Percentiles rank a stretch among this genome's conserved stretches.
Conservation (phyloP, 192 early-diverging fungal genomes). For the Gonapodya sp. region DNA sequence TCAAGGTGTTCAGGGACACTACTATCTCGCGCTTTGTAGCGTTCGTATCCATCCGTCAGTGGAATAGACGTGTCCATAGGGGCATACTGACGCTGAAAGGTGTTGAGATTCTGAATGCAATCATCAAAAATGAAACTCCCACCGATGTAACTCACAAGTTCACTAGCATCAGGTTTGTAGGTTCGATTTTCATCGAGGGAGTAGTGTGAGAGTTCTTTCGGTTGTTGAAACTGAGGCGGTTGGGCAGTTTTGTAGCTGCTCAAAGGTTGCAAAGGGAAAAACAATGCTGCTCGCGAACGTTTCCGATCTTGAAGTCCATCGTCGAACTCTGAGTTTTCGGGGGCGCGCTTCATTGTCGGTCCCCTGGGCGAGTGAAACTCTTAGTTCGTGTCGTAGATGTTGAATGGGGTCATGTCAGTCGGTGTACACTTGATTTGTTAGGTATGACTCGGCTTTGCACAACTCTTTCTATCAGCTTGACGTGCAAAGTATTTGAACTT, state of each 20-base stretch:
- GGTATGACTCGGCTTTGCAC: no score
- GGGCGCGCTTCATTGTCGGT: background rate
- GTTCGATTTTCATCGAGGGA: background rate
- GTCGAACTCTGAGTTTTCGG: background rate
- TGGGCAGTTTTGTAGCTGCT: background rate
- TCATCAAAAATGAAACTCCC: background rate
- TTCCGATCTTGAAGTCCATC: background rate
- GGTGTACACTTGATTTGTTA: no score
- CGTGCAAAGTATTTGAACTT: no score
- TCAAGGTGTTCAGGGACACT: constrained; percentile 66
- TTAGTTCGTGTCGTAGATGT: no score
- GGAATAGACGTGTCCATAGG: background rate
- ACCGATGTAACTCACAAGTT: background rate
- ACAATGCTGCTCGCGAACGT: background rate
- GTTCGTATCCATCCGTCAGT: background rate
- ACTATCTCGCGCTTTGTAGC: background rate
- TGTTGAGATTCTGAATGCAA: background rate
- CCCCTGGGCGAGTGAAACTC: no score
- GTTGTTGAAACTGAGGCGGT: background rate
- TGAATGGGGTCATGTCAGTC: no score
- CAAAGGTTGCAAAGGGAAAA: background rate
- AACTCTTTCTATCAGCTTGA: no score
- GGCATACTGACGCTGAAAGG: background rate
- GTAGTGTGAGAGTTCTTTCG: background rate
- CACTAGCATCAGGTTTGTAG: background rate